Evolutionary conservation across 169 alveolate species (phyloP), one percentile per base, ranked within the genome.

Genomic region (Plasmodium ovale): DNA sequence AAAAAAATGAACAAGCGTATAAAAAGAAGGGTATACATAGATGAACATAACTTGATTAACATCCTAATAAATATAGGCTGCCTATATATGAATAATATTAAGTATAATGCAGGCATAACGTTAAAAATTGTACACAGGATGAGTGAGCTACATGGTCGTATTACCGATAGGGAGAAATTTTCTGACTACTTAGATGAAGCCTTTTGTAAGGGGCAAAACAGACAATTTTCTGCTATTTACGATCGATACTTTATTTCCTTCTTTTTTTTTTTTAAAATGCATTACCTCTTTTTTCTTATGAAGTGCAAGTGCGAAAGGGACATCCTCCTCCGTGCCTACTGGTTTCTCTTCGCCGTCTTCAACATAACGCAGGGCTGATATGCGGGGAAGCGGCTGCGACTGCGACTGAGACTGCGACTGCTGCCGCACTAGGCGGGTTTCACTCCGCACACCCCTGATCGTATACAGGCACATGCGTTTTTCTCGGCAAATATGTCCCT

Each of bases 241-340:
- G 62, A 44, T 77, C 88, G 62, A 67, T 77, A 77, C 37, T 49
- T 77, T 42, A 12, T 54, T 25, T 77, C 88, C 25, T 77, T 77
- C 39, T 77, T 77, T 23, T 77, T 77, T 47, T 77, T 77, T 51
- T 77, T 62, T 68, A 77, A 77, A 62, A 77, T 77, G 12, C 88
- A 77, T 53, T 77, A 77, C 54, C 37, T 77, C 14, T 77, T 77
- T 64, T 77, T 77, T 62, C 47, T 77, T 44, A 62, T 64, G 29
- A 87, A 72, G 62, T 54, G 37, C 31, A 87, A 62, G 31, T 87
- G 77, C 5, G 87, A 73, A 37, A 23, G 39, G 7, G 92, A 71
- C 49, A 54, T 79, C 1, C 67, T 33, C 42, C 1, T 58, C n/a
- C 33, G 42, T 37, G 59, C 77, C 33, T 70, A 64, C 54, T 72